Evolutionary conservation across 495 filamentous ascomycete species (phyloP), one percentile per base, ranked within the genome.

Genomic region (Penicillium bialowiezense): DNA sequence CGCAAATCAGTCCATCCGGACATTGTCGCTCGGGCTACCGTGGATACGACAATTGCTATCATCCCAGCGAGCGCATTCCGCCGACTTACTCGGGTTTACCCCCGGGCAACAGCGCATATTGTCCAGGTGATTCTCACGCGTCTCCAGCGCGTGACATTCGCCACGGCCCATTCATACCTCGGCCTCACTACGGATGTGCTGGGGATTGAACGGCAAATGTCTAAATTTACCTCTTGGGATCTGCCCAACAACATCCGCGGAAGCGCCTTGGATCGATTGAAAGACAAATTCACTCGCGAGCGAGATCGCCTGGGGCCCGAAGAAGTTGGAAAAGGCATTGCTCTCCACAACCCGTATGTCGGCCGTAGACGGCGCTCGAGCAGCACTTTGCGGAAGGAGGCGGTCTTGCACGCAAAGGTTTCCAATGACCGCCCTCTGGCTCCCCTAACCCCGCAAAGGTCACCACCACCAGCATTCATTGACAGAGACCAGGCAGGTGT

Each of bases 41-140:
- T 95, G 17, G 93, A 98, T 63, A 97, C 92, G 0, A 98, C 95
- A 0, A 97, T 98, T 68, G 93, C 93, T 13, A 93, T 98, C 58
- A 97, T 98, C 54, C 93, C 93, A 3, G 95, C 92, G 5, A 93
- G 89, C 56, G 93, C 93, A 3, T 98, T 98, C 64, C 83, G 90
- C 46, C 86, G 93, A 7, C 73, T 98, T 31, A 98, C 95, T n/a
- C 77, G 88, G 53, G 86, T 97, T 17, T 98, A 97, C 61, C 93
- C 93, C 7, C 91, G 90, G 70, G 93, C 93, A 3, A 96, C 93
- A 9, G 88, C 95, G 5, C 93, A 98, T 63, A 97, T 98, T 52
- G 90, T 98, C 2, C 92, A 97, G 49, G 93, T 98, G 21, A 97
- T 98, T 43, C 67, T 98, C 23, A 97, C 93, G 2, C 78, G 93